Evolutionary conservation across 805 yeast genomes (phyloP).

Genomic region (Ogataea sp.): DNA sequence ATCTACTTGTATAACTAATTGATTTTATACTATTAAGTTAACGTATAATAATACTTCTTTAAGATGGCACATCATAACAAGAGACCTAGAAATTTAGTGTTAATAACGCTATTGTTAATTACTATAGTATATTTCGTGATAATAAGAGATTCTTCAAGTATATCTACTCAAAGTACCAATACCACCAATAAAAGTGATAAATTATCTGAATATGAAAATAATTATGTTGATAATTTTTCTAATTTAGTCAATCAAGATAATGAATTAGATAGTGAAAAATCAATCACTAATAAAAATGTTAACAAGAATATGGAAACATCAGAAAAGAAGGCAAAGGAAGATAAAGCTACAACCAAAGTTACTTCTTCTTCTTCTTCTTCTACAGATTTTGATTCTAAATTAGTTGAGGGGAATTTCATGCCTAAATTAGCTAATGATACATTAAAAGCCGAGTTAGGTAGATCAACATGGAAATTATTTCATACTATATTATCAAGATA

Average conservation of each 20-base stretch:
- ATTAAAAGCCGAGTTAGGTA: constrained; percentile 67
- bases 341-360: too few relatives aligned
- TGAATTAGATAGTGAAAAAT: too few relatives aligned
- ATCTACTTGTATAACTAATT: too few relatives aligned
- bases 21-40: too few relatives aligned
- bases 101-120: not conserved
- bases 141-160: not conserved
- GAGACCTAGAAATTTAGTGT: not conserved
- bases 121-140: not conserved
- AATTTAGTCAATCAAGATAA: too few relatives aligned
- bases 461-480: constrained; percentile 85
- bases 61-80: too few relatives aligned
- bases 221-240: too few relatives aligned
- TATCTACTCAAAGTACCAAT: not conserved
- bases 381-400: not conserved
- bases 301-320: not conserved
- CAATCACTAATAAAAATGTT: too few relatives aligned
- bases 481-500: constrained; percentile 90
- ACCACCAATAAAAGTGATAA: not conserved
- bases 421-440: constrained; percentile 84
- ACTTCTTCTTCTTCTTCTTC: too few relatives aligned
- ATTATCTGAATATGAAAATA: too few relatives aligned
- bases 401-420: constrained; percentile 46
- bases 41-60: too few relatives aligned
- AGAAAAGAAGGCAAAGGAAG: too few relatives aligned